A percentile compares a stretch with the other conserved stretches of the same genome.
Conservation (phyloP, 1,284 basidiomycete species). For the Polyporus tsugae region DNA sequence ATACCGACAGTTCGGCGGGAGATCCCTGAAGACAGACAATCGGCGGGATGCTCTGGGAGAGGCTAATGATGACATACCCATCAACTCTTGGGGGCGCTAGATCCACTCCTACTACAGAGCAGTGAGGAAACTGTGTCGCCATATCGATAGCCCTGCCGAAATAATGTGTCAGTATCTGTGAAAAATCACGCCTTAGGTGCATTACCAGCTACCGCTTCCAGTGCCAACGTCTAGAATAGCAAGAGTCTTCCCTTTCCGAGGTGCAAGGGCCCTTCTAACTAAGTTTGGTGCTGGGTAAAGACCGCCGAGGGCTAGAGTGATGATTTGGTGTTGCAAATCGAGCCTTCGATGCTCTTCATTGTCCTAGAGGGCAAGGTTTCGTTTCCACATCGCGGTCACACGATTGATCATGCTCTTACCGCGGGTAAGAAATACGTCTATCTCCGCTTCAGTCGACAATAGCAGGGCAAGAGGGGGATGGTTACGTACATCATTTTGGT, state of each 20-base stretch:
- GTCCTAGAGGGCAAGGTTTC: conserved; percentile 36
- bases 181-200: neutral
- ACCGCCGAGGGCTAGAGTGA: conserved; percentile 41
- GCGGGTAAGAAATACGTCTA: conserved; percentile 44
- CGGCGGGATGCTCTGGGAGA: neutral
- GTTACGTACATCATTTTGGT: conserved; percentile 43
- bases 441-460: conserved; percentile 16
- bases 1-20: conserved; percentile 45
- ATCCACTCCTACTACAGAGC: conserved; percentile 45
- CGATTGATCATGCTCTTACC: conserved; percentile 28
- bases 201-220: conserved; percentile 47
- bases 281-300: conserved; percentile 42
- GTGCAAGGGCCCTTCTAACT: conserved; percentile 42
- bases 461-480: neutral
- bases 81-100: conserved; percentile 41
- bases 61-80: conserved; percentile 33
- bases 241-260: conserved; percentile 39
- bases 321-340: conserved; percentile 45
- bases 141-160: conserved; percentile 45
- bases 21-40: conserved; percentile 31
- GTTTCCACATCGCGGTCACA: conserved; percentile 11
- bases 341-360: conserved; percentile 46
- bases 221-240: conserved; percentile 45
- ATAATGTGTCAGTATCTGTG: conserved; percentile 11
- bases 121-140: conserved; percentile 45